phyloP scores from a whole-genome alignment of 2,329 filamentous ascomycete species.

The Exutisphaerella laricina region DNA sequence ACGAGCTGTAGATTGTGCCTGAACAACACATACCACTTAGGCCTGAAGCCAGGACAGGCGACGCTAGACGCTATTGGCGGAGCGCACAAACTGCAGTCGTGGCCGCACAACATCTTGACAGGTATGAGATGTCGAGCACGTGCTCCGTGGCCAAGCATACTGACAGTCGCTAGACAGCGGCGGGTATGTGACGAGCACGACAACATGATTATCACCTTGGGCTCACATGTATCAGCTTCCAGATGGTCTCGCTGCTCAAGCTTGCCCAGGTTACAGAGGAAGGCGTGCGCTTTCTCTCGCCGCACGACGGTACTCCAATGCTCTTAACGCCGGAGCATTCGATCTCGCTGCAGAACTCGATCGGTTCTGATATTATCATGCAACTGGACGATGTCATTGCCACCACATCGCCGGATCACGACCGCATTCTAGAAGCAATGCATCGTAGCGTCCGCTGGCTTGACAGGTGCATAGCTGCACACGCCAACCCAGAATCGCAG shows the following conservation, averaged over 20 bases:
- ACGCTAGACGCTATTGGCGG: constrained; percentile 83
- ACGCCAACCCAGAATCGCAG: constrained; percentile 74
- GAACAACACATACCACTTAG: constrained; percentile 97
- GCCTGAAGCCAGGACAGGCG: constrained; percentile 87
- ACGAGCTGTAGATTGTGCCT: constrained; percentile 86
- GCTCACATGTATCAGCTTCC: constrained; percentile 62
- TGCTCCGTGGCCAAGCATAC: too few species aligned
- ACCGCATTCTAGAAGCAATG: constrained; percentile 91
- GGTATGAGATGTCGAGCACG: constrained; percentile 42
- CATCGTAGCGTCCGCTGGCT: constrained; percentile 91
- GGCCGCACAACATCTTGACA: constrained; percentile 92
- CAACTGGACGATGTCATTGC: constrained; percentile 97
- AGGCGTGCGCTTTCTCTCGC: constrained; percentile 91
- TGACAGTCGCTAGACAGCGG: constrained; percentile 13
- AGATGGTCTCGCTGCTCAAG: constrained; percentile 96
- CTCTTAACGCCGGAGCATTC: constrained; percentile 96
- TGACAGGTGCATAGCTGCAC: constrained; percentile 86
- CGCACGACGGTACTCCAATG: constrained; percentile 93
- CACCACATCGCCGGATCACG: constrained; percentile 84
- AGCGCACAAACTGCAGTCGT: constrained; percentile 90
- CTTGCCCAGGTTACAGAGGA: constrained; percentile 92
- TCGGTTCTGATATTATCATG: constrained; percentile 99
- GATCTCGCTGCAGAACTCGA: constrained; percentile 90
- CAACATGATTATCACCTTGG: neutral
- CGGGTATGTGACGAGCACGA: constrained; percentile 17